Percentiles rank a stretch among this genome's conserved stretches.
Conservation (phyloP, 192 early-diverging fungal species). For the Coemansia erecta region DNA sequence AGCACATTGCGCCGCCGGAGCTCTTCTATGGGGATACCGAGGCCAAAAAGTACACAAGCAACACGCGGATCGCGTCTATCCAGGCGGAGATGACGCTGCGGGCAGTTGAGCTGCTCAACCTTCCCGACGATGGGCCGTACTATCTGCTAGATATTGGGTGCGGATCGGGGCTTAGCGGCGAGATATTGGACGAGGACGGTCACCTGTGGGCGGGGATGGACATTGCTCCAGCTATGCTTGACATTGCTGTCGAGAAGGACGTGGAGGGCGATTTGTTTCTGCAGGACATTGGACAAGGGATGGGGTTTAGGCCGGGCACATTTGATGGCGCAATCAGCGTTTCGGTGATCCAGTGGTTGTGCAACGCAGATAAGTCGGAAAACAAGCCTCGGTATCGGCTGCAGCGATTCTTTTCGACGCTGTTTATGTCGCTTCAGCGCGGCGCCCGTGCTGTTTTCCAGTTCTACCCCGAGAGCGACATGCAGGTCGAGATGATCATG, state of each 20-base stretch:
- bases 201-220: slow-evolving; percentile 98
- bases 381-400: slow-evolving; percentile 84
- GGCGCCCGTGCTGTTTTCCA: slow-evolving; percentile 96
- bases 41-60: slow-evolving; percentile 89
- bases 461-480: slow-evolving; percentile 96
- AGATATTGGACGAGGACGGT: slow-evolving; percentile 92
- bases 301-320: slow-evolving; percentile 90
- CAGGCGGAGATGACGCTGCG: slow-evolving; percentile 93
- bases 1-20: slow-evolving; percentile 96
- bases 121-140: slow-evolving; percentile 69
- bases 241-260: slow-evolving; percentile 88
- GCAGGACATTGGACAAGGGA: slow-evolving; percentile 93
- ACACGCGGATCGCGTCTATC: slow-evolving; percentile 90
- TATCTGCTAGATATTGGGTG: slow-evolving; percentile 96
- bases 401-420: slow-evolving; percentile 85
- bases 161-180: slow-evolving; percentile 93
- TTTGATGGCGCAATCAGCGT: slow-evolving; percentile 96
- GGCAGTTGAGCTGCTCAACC: slow-evolving; percentile 85
- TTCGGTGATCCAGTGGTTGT: slow-evolving; percentile 97
- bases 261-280: slow-evolving; percentile 93
- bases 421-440: slow-evolving; percentile 83
- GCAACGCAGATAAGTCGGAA: slow-evolving; percentile 92
- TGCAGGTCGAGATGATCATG: slow-evolving; percentile 92
- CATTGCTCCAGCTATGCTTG: slow-evolving; percentile 91
- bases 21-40: slow-evolving; percentile 94